These are phyloP conservation scores for Carpinus viminea DNA, from an alignment of 306 rosid species.

Conservation along the genomic window DNA sequence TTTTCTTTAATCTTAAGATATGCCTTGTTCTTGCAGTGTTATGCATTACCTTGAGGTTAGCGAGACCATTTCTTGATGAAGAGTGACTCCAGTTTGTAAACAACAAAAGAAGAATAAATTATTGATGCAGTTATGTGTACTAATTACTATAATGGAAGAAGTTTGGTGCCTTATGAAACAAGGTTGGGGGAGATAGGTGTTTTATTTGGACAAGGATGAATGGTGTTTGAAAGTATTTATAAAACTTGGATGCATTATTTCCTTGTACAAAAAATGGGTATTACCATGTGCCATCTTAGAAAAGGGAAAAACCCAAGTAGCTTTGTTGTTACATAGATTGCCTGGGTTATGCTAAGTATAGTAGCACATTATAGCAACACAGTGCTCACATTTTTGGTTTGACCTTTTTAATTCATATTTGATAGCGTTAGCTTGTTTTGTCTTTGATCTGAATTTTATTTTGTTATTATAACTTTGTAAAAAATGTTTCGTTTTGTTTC, in stretches of 20 bases:
- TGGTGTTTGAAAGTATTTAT: not conserved
- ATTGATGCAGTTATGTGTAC: not conserved
- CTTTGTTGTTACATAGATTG: not conserved
- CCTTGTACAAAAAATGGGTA: not conserved
- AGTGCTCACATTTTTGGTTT: not conserved
- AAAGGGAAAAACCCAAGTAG: not conserved
- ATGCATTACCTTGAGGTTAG: conserved; percentile 17
- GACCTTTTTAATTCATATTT: not conserved
- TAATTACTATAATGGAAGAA: not conserved
- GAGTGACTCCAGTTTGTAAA: not conserved
- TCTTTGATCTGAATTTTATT: not conserved
- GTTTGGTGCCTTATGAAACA: not conserved
- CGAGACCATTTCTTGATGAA: not conserved
- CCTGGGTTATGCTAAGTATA: not conserved
- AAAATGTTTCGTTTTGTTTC: not conserved
- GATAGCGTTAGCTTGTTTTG: not conserved
- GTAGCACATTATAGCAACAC: not conserved
- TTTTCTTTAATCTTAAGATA: not conserved
- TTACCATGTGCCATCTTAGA: not conserved
- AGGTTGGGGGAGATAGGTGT: not conserved
- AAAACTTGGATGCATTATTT: not conserved
- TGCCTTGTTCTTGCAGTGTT: conserved; percentile 15
- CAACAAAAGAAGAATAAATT: not conserved
- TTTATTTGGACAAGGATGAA: not conserved
- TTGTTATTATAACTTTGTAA: not conserved